phyloP scores from a whole-genome alignment of 129 eudicot genomes.

The Scalesia atractyloides region DNA sequence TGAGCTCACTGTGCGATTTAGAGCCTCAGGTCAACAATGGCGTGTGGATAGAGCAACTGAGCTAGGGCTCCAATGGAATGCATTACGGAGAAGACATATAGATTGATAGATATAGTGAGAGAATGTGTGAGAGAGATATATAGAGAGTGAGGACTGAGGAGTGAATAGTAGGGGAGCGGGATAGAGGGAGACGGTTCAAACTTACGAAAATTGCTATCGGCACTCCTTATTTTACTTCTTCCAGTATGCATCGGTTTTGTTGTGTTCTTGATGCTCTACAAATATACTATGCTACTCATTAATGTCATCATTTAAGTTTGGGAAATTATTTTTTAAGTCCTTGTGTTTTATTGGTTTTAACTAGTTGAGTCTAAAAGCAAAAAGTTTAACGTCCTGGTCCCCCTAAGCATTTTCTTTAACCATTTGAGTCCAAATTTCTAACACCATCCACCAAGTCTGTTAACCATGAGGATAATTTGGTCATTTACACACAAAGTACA shows the following conservation, averaged over 20 bases:
- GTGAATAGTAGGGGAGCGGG: conserved; percentile 68
- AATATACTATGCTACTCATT: too few relatives aligned
- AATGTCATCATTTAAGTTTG: too few relatives aligned
- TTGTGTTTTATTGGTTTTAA: too few relatives aligned
- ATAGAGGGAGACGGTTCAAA: conserved; percentile 41
- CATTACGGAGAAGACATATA: not conserved
- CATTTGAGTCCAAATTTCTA: too few relatives aligned
- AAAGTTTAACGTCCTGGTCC: too few relatives aligned
- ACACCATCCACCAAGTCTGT: too few relatives aligned
- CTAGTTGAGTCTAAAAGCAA: too few relatives aligned
- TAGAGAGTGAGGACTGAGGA: not conserved
- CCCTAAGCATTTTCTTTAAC: too few relatives aligned
- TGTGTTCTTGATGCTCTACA: not conserved
- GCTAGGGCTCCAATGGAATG: conserved; percentile 40
- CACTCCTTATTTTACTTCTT: conserved; percentile 8
- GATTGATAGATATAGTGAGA: conserved; percentile 13
- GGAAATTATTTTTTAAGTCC: too few relatives aligned
- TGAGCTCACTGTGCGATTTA: conserved; percentile 48
- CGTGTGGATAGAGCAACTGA: conserved; percentile 18
- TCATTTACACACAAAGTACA: too few relatives aligned
- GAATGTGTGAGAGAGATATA: too few relatives aligned
- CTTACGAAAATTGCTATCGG: conserved; percentile 23
- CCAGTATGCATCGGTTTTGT: not conserved
- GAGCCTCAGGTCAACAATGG: conserved; percentile 33
- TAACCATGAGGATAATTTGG: too few relatives aligned